Conservation (phyloP, 2,329 filamentous ascomycete genomes). For the Dothideomycetes sp. region DNA sequence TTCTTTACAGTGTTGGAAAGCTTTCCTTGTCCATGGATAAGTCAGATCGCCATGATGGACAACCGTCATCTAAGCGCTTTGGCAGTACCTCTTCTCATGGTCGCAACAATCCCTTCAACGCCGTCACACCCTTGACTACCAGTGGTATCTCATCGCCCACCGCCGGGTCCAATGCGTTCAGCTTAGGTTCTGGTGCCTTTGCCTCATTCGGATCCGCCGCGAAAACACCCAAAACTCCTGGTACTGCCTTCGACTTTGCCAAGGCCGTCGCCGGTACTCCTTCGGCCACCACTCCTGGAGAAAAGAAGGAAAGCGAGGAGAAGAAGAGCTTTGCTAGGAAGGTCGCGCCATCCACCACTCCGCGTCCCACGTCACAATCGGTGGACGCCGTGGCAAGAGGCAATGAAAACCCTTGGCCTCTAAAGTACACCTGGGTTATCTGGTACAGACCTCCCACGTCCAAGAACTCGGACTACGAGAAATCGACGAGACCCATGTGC, state of each 20-base stretch:
- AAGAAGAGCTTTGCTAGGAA: constrained; percentile 14
- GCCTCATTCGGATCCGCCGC: constrained; percentile 77
- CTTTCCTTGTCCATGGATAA: constrained; percentile 76
- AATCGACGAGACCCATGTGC: constrained; percentile 82
- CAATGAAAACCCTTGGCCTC: constrained; percentile 35
- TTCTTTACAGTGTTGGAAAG: constrained; percentile 61
- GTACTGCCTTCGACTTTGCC: constrained; percentile 69
- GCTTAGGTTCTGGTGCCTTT: constrained; percentile 88
- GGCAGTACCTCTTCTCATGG: constrained; percentile 63
- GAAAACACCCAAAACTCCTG: constrained; percentile 81
- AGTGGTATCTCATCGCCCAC: constrained; percentile 63
- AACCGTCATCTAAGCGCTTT: constrained; percentile 61
- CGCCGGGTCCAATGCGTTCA: constrained; percentile 75
- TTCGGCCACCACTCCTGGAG: constrained; percentile 45
- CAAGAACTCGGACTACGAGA: constrained; percentile 97
- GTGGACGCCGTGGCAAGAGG: constrained; percentile 26
- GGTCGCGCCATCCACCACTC: constrained; percentile 10
- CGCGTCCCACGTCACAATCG: constrained; percentile 15
- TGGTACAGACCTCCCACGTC: constrained; percentile 96
- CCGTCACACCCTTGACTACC: constrained; percentile 60
- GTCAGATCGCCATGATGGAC: constrained; percentile 42
- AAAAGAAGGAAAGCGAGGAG: constrained; percentile 54
- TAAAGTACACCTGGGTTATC: constrained; percentile 87
- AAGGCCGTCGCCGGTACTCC: constrained; percentile 41
- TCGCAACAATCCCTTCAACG: constrained; percentile 69